Conservation (phyloP, 306 rosid species). For the Cucumis sativus region DNA sequence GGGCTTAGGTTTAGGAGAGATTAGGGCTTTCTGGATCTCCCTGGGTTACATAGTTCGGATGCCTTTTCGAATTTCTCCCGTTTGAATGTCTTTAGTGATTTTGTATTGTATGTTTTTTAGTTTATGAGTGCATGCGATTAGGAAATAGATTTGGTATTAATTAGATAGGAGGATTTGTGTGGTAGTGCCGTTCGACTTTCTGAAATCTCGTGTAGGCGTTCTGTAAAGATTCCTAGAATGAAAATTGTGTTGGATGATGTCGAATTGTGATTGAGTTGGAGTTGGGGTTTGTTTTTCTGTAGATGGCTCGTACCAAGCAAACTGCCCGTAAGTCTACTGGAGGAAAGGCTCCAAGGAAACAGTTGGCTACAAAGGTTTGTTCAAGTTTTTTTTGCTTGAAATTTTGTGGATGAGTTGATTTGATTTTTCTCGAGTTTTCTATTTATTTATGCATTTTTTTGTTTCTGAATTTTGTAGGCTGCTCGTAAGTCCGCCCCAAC, state of each 20-base stretch:
- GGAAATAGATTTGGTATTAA: background rate
- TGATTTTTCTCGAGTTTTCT: too few species aligned
- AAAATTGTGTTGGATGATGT: too few species aligned
- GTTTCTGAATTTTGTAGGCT: constrained; percentile 27
- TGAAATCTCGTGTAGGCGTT: background rate
- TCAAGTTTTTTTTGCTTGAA: fast-evolving
- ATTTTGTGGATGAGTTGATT: background rate
- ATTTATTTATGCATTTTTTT: background rate
- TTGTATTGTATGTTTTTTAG: background rate
- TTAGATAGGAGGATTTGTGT: background rate
- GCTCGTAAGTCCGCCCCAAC: constrained; percentile 97
- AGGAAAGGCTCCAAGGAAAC: constrained; percentile 97
- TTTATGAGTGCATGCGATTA: background rate
- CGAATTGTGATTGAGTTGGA: background rate
- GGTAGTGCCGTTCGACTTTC: background rate
- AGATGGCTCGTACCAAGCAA: constrained; percentile 99
- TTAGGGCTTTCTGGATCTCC: too few species aligned
- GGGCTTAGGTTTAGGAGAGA: too few species aligned
- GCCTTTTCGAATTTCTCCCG: background rate
- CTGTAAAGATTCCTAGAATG: too few species aligned
- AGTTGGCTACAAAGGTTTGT: constrained; percentile 81
- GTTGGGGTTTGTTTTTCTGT: background rate
- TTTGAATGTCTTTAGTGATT: background rate
- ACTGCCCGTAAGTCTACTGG: constrained; percentile 95
- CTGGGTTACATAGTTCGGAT: too few species aligned